Evolutionary conservation across 129 eudicot genomes (phyloP).

Genomic region (Rutidosis leptorrhynchoides): DNA sequence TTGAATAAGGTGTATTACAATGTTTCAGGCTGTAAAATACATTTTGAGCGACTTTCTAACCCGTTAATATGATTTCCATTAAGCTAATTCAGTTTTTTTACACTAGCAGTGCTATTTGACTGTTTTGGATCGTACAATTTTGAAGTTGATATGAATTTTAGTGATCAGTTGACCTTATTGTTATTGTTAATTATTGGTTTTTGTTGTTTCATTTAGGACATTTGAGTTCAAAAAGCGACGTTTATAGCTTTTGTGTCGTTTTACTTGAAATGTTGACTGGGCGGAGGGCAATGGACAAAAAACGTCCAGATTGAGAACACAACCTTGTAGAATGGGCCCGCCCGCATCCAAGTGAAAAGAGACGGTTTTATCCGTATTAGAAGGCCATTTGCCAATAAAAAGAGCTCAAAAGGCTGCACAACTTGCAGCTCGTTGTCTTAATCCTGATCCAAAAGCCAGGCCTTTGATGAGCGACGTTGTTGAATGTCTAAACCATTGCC

Average conservation of each 20-base stretch:
- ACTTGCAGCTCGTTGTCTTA: slow-evolving; percentile 58
- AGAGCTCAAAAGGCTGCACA: slow-evolving; percentile 67
- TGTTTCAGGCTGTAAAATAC: background rate
- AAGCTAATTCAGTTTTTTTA: background rate
- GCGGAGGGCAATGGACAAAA: slow-evolving; percentile 63
- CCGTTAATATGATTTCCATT: background rate
- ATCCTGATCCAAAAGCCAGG: slow-evolving; percentile 58
- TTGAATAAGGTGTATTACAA: background rate
- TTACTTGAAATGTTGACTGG: slow-evolving; percentile 58
- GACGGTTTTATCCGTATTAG: slow-evolving; percentile 47
- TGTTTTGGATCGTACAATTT: background rate
- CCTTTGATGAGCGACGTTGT: slow-evolving; percentile 64
- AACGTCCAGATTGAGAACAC: slow-evolving; percentile 56
- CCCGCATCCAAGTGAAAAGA: slow-evolving; percentile 46
- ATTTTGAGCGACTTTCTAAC: background rate
- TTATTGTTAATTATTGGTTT: slow-evolving; percentile 15
- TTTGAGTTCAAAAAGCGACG: slow-evolving; percentile 55
- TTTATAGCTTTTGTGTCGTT: slow-evolving; percentile 65
- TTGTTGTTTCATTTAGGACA: slow-evolving; percentile 33
- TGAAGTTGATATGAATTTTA: background rate
- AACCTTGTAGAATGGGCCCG: slow-evolving; percentile 71
- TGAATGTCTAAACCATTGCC: slow-evolving; percentile 51
- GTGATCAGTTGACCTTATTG: background rate
- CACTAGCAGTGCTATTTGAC: background rate
- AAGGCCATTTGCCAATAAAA: slow-evolving; percentile 57